Evolutionary conservation across 2,329 filamentous ascomycete genomes (phyloP), one percentile per base, ranked within the genome.

Genomic region (Fusarium avenaceum): DNA sequence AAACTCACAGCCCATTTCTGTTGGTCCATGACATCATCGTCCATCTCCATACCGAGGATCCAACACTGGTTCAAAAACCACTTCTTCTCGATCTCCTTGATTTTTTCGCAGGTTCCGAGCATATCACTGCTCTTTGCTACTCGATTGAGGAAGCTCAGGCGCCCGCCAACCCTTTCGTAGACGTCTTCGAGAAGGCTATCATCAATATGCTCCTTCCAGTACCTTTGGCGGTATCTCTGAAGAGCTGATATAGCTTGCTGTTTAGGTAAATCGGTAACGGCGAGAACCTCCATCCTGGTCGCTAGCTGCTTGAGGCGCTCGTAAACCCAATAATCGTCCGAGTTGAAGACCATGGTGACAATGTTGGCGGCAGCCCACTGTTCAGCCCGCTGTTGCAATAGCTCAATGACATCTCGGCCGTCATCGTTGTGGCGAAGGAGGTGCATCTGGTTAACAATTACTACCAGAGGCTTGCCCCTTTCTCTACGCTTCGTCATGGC

Each of bases 261-360:
- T 77, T 94, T 97, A 51, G 91, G 88, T 8, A 99, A 83, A 78
- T 99, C 96, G 6, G 87, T 86, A 42, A 99, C 90, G 10, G 93
- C 89, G 38, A 97, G 90, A 6, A 99, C 92, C 75, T 97, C 94
- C 93, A 99, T 97, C 45, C 96, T 89, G 3, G 94, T 97, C 4
- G 94, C 93, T 61, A 97, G 90, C 77, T 93, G 90, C 83, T 97
- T 97, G 52, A 99, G 82, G 15, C 94, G 88, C 78, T 99, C 96
- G 74, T 97, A 98, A 1, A 99, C 92, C 96, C 96, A 99, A 80
- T 97, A 99, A 77, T 98, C 96, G 79, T 99, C 96, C 54, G 90
- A 94, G 80, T 97, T 98, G 81, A 99, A 94, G 33, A 99, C 90
- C 84, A 93, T 87, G 2, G 96, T 98, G 30, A 96, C 92, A 10